These are phyloP conservation scores for Cercospora sp. DNA, from an alignment of 2,329 filamentous ascomycete genomes.

Conservation along the genomic window DNA sequence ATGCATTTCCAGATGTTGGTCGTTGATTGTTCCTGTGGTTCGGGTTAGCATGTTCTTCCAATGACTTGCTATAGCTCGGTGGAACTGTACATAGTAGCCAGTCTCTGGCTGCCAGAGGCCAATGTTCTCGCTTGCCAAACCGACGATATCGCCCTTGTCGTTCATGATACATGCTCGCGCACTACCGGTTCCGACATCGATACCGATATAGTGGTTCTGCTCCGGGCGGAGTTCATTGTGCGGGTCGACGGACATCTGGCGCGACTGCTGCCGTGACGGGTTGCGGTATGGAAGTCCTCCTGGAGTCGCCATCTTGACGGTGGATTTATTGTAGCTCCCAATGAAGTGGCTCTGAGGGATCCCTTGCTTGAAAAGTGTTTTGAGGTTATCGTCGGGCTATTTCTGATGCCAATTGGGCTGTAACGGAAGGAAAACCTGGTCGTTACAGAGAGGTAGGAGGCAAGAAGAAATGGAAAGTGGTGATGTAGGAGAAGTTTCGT, in stretches of 20 bases:
- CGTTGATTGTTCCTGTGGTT: slow-evolving; percentile 85
- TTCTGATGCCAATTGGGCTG: not conserved
- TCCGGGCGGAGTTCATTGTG: slow-evolving; percentile 59
- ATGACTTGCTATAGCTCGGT: not conserved
- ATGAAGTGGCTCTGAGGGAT: not conserved
- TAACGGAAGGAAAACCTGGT: not conserved
- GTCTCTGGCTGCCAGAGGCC: slow-evolving; percentile 55
- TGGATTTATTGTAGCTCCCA: slow-evolving; percentile 4
- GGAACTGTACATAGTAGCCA: slow-evolving; percentile 52
- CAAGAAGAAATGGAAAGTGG: not conserved
- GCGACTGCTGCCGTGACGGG: slow-evolving; percentile 43
- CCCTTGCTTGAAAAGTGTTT: not conserved
- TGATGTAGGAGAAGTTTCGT: slow-evolving; percentile 4
- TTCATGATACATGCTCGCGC: slow-evolving; percentile 96
- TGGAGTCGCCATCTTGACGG: slow-evolving; percentile 13
- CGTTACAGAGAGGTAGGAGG: not conserved
- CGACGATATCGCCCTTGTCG: slow-evolving; percentile 79
- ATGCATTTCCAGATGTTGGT: slow-evolving; percentile 96
- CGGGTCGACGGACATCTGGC: slow-evolving; percentile 52
- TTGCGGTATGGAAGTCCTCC: slow-evolving; percentile 37
- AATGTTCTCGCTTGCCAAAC: slow-evolving; percentile 55
- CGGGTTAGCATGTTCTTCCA: not conserved
- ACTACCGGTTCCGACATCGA: slow-evolving; percentile 95
- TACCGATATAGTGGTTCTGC: slow-evolving; percentile 70
- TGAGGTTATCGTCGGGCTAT: not conserved